phyloP scores from a whole-genome alignment of 192 early-diverging fungal genomes.

The Globomyces pollinis-pini region DNA sequence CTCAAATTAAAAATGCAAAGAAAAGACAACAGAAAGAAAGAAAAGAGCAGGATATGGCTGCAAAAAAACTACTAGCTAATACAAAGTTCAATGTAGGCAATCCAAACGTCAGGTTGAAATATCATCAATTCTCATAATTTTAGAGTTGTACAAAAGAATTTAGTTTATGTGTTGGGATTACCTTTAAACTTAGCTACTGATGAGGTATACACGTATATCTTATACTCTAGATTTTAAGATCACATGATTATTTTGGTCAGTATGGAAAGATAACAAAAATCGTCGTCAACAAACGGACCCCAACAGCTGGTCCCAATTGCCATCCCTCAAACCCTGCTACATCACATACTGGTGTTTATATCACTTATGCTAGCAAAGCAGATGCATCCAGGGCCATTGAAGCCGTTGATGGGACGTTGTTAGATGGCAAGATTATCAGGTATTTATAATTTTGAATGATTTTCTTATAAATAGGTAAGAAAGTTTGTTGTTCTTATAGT shows the following conservation, averaged over 20 bases:
- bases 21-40: constrained; percentile 86
- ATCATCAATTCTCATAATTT: too few species aligned
- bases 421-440: constrained; percentile 61
- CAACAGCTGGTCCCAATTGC: constrained; percentile 44
- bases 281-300: constrained; percentile 76
- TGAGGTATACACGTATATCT: constrained; percentile 57
- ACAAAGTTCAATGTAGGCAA: too few species aligned
- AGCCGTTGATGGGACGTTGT: constrained; percentile 85
- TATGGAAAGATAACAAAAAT: constrained; percentile 93
- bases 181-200: constrained; percentile 80
- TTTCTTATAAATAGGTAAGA: too few species aligned
- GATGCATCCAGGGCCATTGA: constrained; percentile 89
- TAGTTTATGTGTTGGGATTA: constrained; percentile 94
- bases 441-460: constrained; percentile 22
- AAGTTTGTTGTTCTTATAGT: background rate
- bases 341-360: constrained; percentile 70
- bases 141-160: constrained; percentile 92
- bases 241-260: constrained; percentile 94
- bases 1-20: constrained; percentile 69
- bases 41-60: constrained; percentile 75
- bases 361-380: constrained; percentile 85
- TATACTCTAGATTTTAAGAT: constrained; percentile 58
- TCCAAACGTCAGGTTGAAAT: too few species aligned
- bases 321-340: constrained; percentile 25
- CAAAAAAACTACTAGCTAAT: constrained; percentile 74